phyloP scores from a whole-genome alignment of 2,329 filamentous ascomycete species.

The Clarireedia sp. region DNA sequence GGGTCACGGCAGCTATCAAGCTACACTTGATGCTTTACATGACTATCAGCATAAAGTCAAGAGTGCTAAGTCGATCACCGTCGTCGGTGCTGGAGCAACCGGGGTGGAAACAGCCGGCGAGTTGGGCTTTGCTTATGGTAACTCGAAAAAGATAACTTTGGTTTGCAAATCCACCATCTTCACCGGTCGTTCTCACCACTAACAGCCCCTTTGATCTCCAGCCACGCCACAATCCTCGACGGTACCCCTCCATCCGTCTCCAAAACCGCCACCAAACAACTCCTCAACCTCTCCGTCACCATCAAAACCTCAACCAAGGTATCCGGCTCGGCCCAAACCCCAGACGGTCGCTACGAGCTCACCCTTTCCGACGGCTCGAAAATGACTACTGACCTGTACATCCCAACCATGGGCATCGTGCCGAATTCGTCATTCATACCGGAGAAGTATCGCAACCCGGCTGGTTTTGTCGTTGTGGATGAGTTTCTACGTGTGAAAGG shows the following conservation, averaged over 20 bases:
- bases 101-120: conserved; percentile 30
- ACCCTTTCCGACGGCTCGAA: conserved; percentile 40
- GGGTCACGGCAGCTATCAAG: conserved; percentile 34
- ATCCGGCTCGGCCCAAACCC: conserved; percentile 27
- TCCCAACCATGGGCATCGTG: conserved; percentile 47
- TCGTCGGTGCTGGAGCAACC: conserved; percentile 29
- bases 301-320: conserved; percentile 40
- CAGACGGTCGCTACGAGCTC: conserved; percentile 42
- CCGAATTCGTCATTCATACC: conserved; percentile 50
- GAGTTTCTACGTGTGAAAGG: conserved; percentile 41
- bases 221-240: conserved; percentile 28
- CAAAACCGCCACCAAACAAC: conserved; percentile 36
- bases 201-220: conserved; percentile 16
- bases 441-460: conserved; percentile 35
- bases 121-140: conserved; percentile 26
- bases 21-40: conserved; percentile 16
- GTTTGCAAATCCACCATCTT: conserved; percentile 25
- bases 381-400: conserved; percentile 45
- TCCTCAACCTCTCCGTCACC: conserved; percentile 41
- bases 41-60: conserved; percentile 17
- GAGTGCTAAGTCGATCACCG: conserved; percentile 22
- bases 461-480: conserved; percentile 42
- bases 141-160: conserved; percentile 24
- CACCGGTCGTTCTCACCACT: background rate
- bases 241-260: conserved; percentile 18